These are phyloP conservation scores for Sphaerostilbella broomeana DNA, from an alignment of 2,329 filamentous ascomycete genomes.

Conservation along the genomic window DNA sequence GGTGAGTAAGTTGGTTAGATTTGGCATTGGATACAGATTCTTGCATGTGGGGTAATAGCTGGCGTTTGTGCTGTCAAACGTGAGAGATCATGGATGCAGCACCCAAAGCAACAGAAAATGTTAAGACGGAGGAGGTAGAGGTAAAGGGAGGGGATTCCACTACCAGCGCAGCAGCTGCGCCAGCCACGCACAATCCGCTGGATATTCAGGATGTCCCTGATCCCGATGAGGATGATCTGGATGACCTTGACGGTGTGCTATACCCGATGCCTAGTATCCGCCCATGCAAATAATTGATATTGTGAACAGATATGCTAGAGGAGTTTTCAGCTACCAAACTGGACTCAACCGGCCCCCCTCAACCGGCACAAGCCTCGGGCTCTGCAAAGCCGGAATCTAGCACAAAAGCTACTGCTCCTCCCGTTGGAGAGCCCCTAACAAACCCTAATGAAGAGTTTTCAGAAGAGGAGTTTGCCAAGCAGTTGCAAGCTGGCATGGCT, in stretches of 20 bases:
- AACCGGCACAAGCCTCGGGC: slow-evolving; percentile 22
- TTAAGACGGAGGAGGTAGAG: slow-evolving; percentile 17
- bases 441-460: slow-evolving; percentile 38
- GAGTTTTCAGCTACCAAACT: slow-evolving; percentile 50
- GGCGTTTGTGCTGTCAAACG: slow-evolving; percentile 14
- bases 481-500: slow-evolving; percentile 87
- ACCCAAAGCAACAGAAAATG: slow-evolving; percentile 16
- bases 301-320: slow-evolving; percentile 79
- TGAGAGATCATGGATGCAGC: slow-evolving; percentile 18
- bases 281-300: no score
- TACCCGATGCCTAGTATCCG: no score
- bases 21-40: slow-evolving; percentile 8
- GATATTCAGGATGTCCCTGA: slow-evolving; percentile 61
- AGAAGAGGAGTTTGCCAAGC: slow-evolving; percentile 76
- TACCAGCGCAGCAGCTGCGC: slow-evolving; percentile 2
- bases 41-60: slow-evolving; percentile 13
- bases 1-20: no score
- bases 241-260: slow-evolving; percentile 76
- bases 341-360: slow-evolving; percentile 19
- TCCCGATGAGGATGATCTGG: slow-evolving; percentile 85
- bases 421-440: slow-evolving; percentile 17
- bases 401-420: slow-evolving; percentile 27
- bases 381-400: slow-evolving; percentile 26
- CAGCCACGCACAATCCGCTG: slow-evolving; percentile 12
- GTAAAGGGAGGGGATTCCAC: slow-evolving; percentile 11